Evolutionary conservation across 768 basidiomycete genomes (phyloP).

Genomic region (Mycena metata): DNA sequence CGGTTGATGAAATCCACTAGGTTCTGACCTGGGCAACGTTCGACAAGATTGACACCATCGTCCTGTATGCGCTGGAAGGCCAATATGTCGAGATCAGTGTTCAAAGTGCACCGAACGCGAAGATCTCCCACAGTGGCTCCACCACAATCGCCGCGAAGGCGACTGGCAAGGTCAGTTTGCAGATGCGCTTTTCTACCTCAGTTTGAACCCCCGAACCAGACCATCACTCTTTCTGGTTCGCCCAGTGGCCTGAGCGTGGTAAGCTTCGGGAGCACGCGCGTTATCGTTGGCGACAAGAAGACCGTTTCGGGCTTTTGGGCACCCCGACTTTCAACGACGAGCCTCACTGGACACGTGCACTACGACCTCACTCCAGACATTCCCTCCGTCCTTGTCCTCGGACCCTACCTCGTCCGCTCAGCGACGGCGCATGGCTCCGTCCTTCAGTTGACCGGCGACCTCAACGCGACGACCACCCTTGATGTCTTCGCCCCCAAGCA

Average conservation of each 20-base stretch:
- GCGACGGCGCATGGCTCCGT: constrained; percentile 43
- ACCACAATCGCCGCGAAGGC: constrained; percentile 39
- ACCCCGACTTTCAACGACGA: constrained; percentile 57
- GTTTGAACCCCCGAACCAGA: no score
- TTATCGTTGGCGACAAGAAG: constrained; percentile 71
- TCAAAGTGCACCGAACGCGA: constrained; percentile 23
- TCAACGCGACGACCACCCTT: constrained; percentile 64
- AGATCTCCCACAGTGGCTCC: constrained; percentile 40
- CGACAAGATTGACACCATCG: constrained; percentile 50
- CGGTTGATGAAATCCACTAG: constrained; percentile 11
- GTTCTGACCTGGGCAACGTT: constrained; percentile 58
- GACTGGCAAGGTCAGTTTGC: constrained; percentile 35
- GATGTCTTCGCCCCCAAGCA: constrained; percentile 65
- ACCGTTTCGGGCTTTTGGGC: constrained; percentile 74
- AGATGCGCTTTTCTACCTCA: no score
- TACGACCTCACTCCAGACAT: constrained; percentile 48
- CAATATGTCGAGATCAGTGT: constrained; percentile 52
- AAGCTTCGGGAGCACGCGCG: constrained; percentile 58
- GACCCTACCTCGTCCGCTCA: constrained; percentile 53
- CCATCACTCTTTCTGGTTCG: constrained; percentile 59
- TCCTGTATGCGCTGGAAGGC: constrained; percentile 54
- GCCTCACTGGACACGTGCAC: constrained; percentile 38
- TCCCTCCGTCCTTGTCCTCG: constrained; percentile 49
- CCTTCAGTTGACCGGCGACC: constrained; percentile 62
- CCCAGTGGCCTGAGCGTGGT: constrained; percentile 56